These are phyloP conservation scores for Trichoderma aggressivum DNA, from an alignment of 2,329 filamentous ascomycete genomes.

Conservation along the genomic window DNA sequence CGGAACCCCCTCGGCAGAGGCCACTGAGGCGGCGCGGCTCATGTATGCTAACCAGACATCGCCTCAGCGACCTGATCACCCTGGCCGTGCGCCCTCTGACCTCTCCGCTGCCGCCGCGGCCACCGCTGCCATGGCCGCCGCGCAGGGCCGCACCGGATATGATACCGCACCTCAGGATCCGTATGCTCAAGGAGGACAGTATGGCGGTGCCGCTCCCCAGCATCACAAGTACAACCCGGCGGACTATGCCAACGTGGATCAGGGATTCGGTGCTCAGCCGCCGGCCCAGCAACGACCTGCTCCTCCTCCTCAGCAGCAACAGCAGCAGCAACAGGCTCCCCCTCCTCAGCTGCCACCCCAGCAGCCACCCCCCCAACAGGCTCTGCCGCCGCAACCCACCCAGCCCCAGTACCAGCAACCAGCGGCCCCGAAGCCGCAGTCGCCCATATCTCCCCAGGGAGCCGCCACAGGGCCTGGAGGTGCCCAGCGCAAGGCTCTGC, in stretches of 20 bases:
- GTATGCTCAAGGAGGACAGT: slow-evolving; percentile 33
- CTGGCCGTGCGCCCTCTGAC: slow-evolving; percentile 52
- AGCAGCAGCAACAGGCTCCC: slow-evolving; percentile 34
- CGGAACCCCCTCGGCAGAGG: slow-evolving; percentile 37
- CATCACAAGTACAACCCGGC: slow-evolving; percentile 73
- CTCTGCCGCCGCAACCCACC: slow-evolving; percentile 29
- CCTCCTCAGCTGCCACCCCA: slow-evolving; percentile 39
- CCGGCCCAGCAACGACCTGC: slow-evolving; percentile 32
- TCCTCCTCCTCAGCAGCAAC: slow-evolving; percentile 35
- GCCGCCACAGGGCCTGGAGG: slow-evolving; percentile 22
- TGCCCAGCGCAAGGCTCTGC: slow-evolving; percentile 54
- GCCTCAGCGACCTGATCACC: slow-evolving; percentile 48
- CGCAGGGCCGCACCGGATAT: slow-evolving; percentile 35
- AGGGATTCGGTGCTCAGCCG: slow-evolving; percentile 38
- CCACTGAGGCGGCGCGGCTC: slow-evolving; percentile 61
- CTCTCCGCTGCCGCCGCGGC: slow-evolving; percentile 58
- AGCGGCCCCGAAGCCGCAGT: slow-evolving; percentile 39
- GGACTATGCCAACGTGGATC: slow-evolving; percentile 65
- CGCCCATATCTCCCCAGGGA: slow-evolving; percentile 31
- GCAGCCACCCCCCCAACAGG: slow-evolving; percentile 33
- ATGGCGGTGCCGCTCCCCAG: slow-evolving; percentile 36
- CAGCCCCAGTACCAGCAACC: slow-evolving; percentile 37
- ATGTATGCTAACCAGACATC: slow-evolving; percentile 57
- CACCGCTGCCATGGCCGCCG: slow-evolving; percentile 53
- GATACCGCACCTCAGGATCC: slow-evolving; percentile 35